These are phyloP conservation scores for Thuja plicata DNA, from an alignment of 83 land plant genomes.

Conservation along the genomic window DNA sequence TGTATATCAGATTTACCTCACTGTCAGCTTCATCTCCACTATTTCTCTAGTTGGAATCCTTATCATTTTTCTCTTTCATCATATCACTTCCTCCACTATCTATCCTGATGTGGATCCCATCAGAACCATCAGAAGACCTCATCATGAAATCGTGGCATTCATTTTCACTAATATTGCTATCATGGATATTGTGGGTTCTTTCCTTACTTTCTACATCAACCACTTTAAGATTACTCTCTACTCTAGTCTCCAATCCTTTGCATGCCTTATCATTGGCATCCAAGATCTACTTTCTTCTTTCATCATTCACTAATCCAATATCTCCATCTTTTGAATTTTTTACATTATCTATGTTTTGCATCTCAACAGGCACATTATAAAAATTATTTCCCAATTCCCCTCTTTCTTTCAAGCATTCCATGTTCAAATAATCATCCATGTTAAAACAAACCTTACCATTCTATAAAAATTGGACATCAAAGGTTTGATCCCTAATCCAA, in stretches of 20 bases:
- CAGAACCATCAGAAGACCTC: slow-evolving; percentile 1
- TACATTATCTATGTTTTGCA: no score
- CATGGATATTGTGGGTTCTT: no score
- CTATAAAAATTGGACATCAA: neutral
- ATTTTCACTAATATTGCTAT: no score
- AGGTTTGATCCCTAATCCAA: neutral
- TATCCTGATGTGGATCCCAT: no score
- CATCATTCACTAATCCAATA: neutral
- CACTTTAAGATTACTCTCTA: no score
- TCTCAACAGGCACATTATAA: no score
- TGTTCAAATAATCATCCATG: no score
- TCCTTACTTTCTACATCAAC: no score
- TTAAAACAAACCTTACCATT: neutral
- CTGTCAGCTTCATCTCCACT: slow-evolving; percentile 1
- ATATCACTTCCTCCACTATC: neutral
- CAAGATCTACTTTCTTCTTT: neutral
- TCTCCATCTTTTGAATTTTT: no score
- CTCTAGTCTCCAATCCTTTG: neutral
- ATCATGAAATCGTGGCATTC: neutral
- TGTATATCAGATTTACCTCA: no score
- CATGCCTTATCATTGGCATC: neutral
- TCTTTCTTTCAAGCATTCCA: no score
- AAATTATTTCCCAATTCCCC: no score
- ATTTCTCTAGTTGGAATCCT: neutral
- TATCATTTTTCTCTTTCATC: neutral